Evolutionary conservation across 1,139 yeast genomes (phyloP), one percentile per base, ranked within the genome.

Genomic region (Pichia sp.): DNA sequence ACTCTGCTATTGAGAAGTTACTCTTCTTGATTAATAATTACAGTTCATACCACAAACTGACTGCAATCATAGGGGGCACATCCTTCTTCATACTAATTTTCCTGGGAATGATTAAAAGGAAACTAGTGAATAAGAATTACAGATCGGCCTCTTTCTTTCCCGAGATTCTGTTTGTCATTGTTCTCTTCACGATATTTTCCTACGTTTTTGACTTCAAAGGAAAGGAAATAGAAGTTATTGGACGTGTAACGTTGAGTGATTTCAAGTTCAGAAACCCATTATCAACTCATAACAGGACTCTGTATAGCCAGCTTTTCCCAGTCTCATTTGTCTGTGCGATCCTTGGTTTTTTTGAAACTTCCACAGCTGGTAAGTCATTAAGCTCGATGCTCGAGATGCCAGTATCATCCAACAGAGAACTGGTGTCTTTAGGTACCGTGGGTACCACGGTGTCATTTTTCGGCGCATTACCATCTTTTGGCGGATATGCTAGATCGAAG

Each of bases 401-500:
- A 0, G 74, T 81, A 5, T 78, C 88, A 0, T 75, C 88, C 2
- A 81, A 82, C 50, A 66, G 88, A 46, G 93, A 82, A 50, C 60
- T 82, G 36, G 81, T 82, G 7, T 96, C 96, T 0, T 64, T 91
- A 32, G 98, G 98, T 0, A 61, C 73, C 16, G 75, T 83, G 34
- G 91, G 88, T 51, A 46, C 87, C 3, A 62, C 71, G 4, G 79
- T 81, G 2, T 72, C 86, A 2, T 43, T 74, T 16, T 76, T 85
- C 49, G 91, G 95, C 4, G 84, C 91, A 0, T 63, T 91, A 12
- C 97, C 98, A 0, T 77, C 95, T 1, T 88, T 88, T 66, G 98
- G 98, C 3, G 97, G 98, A 0, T 91, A 91, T 53, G 97, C 96
- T 2, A 71, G 98, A 54, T 80, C 94, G 25, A 88, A 84, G 52